A percentile compares a stretch with the other conserved stretches of the same genome.
phyloP scores from a whole-genome alignment of 352 stramenopile species.

The Saprolegnia diclina region DNA sequence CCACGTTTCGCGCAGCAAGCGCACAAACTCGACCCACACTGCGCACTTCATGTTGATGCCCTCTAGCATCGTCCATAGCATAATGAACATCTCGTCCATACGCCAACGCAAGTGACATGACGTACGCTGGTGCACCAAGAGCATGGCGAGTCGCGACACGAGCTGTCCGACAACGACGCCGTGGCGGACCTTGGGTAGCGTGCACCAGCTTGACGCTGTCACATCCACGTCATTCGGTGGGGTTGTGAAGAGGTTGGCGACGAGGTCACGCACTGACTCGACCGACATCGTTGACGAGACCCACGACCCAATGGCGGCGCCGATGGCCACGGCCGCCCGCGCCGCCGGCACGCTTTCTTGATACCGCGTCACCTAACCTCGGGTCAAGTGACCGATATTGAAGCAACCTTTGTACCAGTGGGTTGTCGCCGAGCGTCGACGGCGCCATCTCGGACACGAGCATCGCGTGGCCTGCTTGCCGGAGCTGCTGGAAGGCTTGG shows the following conservation, averaged over 20 bases:
- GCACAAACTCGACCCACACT: slow-evolving; percentile 82
- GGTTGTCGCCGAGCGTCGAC: not conserved
- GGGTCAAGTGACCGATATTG: not conserved
- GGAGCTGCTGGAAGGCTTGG: slow-evolving; percentile 66
- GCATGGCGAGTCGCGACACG: slow-evolving; percentile 56
- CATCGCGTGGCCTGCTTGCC: slow-evolving; percentile 59
- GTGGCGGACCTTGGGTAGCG: slow-evolving; percentile 30
- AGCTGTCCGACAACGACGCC: slow-evolving; percentile 56
- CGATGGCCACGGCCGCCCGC: slow-evolving; percentile 63
- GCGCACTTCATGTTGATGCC: slow-evolving; percentile 67
- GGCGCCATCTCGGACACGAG: slow-evolving; percentile 57
- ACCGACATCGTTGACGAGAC: not conserved
- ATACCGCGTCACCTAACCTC: not conserved
- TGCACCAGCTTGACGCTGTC: not conserved
- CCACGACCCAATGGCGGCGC: slow-evolving; percentile 54
- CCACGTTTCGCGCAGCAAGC: slow-evolving; percentile 59
- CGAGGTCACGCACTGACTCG: not conserved
- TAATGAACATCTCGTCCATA: not conserved
- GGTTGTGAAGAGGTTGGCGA: not conserved
- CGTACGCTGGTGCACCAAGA: slow-evolving; percentile 65
- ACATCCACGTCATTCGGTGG: not conserved
- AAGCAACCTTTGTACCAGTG: not conserved
- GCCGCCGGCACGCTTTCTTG: slow-evolving; percentile 56
- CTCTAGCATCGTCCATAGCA: slow-evolving; percentile 35
- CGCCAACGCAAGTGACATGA: slow-evolving; percentile 27